Percentiles rank a stretch among this genome's conserved stretches.
Evolutionary conservation across 306 rosid genomes (phyloP).

Genomic region (Abrus pulchellus): DNA sequence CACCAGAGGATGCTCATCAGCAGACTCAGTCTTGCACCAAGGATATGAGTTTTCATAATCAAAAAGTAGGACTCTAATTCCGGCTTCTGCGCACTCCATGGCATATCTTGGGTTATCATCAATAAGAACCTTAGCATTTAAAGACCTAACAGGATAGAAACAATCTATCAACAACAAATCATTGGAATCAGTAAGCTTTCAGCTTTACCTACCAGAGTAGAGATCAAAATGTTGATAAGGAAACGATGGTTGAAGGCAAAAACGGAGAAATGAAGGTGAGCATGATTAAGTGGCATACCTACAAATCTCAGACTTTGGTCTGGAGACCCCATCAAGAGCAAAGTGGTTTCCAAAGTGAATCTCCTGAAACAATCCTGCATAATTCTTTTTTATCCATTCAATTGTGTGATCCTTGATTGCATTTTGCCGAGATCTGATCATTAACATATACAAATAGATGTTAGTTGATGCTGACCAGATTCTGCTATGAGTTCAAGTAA

Average conservation of each 20-base stretch:
- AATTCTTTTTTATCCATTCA: constrained; percentile 83
- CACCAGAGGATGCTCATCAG: constrained; percentile 71
- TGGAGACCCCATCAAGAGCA: constrained; percentile 82
- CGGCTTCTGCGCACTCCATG: constrained; percentile 83
- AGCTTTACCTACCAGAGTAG: not conserved
- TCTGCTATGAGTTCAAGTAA: constrained; percentile 32
- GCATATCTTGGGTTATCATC: constrained; percentile 94
- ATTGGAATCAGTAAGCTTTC: not conserved
- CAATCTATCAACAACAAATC: constrained; percentile 38
- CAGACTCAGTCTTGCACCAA: constrained; percentile 73
- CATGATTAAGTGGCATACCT: constrained; percentile 56
- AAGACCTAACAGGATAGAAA: constrained; percentile 58
- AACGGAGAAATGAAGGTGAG: constrained; percentile 23
- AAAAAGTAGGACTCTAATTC: constrained; percentile 82
- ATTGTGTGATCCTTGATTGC: constrained; percentile 88
- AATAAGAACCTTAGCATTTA: constrained; percentile 76
- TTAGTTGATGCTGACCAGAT: constrained; percentile 41
- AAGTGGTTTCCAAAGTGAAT: constrained; percentile 96
- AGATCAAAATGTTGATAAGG: constrained; percentile 9
- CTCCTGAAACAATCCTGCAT: constrained; percentile 79
- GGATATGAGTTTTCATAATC: constrained; percentile 92
- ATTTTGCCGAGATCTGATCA: constrained; percentile 84
- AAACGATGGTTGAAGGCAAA: not conserved
- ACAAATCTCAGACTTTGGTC: constrained; percentile 89
- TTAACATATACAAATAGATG: constrained; percentile 25